These are phyloP conservation scores for Cercospora beticola DNA, from an alignment of 2,329 filamentous ascomycete species.

Conservation along the genomic window DNA sequence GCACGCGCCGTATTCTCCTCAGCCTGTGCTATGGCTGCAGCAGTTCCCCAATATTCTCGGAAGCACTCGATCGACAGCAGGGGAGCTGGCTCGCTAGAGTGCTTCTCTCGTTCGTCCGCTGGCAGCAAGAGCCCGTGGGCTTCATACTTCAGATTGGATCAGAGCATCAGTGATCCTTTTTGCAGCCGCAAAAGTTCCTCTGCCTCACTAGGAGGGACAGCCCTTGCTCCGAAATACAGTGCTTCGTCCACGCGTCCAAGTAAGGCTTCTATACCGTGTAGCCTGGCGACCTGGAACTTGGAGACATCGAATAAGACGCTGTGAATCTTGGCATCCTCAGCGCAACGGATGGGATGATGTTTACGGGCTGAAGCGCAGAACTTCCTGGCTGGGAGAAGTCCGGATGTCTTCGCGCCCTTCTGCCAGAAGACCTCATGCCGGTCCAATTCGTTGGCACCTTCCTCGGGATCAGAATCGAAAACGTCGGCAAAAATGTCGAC, in stretches of 20 bases:
- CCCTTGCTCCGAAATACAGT: not conserved
- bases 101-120: not conserved
- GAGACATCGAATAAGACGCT: not conserved
- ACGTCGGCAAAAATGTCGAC: not conserved
- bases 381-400: not conserved
- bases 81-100: not conserved
- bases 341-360: not conserved
- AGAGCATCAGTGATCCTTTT: not conserved
- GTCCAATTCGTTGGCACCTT: not conserved
- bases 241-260: not conserved
- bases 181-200: not conserved
- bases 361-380: not conserved
- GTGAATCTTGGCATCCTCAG: not conserved
- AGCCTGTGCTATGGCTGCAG: not conserved
- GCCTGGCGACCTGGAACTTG: not conserved
- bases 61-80: not conserved
- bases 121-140: not conserved
- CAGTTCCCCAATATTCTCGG: not conserved
- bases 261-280: not conserved
- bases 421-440: not conserved
- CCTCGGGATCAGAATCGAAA: not conserved
- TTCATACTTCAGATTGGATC: not conserved
- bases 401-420: not conserved
- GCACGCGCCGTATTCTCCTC: not conserved
- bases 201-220: not conserved